phyloP scores from a whole-genome alignment of 257 asterid species.

The Penstemon barbatus region DNA sequence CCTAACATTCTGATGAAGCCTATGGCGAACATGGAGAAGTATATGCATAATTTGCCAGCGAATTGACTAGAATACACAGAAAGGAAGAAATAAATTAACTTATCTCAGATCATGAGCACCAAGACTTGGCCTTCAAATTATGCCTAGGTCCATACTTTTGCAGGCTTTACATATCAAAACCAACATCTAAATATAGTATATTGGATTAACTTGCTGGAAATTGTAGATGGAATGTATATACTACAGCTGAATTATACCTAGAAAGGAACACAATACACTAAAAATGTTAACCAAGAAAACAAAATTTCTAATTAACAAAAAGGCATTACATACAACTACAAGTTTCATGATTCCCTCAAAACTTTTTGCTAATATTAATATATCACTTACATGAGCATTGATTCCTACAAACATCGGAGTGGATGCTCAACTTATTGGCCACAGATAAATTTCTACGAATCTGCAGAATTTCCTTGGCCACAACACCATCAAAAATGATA shows the following conservation, averaged over 20 bases:
- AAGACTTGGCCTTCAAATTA: conserved; percentile 22
- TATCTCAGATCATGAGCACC: conserved; percentile 3
- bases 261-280: neutral
- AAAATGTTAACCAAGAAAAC: conserved; percentile 4
- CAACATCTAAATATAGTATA: neutral
- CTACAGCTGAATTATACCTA: neutral
- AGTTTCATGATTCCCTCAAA: conserved; percentile 28
- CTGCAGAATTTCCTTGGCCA: conserved; percentile 21
- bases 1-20: too few species aligned
- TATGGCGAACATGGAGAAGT: too few species aligned
- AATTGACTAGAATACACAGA: neutral
- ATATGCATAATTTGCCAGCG: too few species aligned
- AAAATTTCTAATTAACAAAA: conserved; percentile 14
- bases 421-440: conserved; percentile 20
- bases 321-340: conserved; percentile 32
- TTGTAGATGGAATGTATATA: conserved; percentile 1
- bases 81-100: neutral
- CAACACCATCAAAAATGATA: conserved; percentile 20
- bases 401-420: conserved; percentile 9
- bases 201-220: conserved; percentile 8
- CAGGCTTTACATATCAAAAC: conserved; percentile 3
- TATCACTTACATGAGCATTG: conserved; percentile 27
- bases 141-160: conserved; percentile 12
- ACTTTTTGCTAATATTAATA: conserved; percentile 33
- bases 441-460: conserved; percentile 6